Evolutionary conservation across 179 eudicot species (phyloP).

Genomic region (Silene noctiflora): DNA sequence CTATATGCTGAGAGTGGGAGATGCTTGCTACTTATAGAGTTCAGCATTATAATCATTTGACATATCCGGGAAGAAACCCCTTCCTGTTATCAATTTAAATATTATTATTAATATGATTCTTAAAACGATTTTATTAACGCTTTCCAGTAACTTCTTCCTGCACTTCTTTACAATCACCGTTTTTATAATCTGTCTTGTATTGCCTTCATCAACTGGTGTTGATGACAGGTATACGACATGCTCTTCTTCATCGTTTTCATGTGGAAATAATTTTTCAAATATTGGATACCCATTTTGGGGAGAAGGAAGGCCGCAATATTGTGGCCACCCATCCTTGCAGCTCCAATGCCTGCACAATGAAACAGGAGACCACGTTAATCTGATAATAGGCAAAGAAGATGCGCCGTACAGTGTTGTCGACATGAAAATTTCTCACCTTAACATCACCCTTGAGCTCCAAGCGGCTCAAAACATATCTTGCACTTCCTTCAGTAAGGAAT

Average conservation of each 20-base stretch:
- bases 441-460: neutral
- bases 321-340: constrained; percentile 22
- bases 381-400: neutral
- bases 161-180: neutral
- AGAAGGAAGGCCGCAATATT: constrained; percentile 13
- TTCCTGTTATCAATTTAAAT: neutral
- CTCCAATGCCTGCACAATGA: constrained; percentile 10
- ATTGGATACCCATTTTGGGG: constrained; percentile 27
- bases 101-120: neutral
- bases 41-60: neutral
- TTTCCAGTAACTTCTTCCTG: neutral
- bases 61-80: neutral
- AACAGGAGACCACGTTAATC: neutral
- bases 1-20: neutral
- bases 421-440: neutral
- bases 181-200: neutral
- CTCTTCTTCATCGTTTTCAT: neutral
- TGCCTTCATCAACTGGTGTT: neutral
- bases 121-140: neutral
- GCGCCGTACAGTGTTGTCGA: neutral
- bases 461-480: neutral
- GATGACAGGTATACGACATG: neutral
- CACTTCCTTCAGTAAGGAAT: neutral
- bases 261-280: constrained; percentile 14
- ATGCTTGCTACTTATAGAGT: neutral